These are phyloP conservation scores for Penicillium brasilianum DNA, from an alignment of 2,329 filamentous ascomycete species.

Conservation along the genomic window DNA sequence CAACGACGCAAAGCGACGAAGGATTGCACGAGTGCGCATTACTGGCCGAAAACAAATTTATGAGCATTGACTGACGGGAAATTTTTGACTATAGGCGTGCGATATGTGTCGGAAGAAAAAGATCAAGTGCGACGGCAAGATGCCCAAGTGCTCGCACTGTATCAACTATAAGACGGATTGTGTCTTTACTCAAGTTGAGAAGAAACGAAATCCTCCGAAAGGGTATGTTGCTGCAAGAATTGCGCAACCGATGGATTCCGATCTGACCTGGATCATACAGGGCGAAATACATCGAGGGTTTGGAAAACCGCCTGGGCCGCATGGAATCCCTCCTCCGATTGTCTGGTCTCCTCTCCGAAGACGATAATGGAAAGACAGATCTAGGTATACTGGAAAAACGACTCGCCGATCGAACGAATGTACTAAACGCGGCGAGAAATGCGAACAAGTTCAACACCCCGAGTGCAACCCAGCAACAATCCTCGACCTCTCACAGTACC, in stretches of 20 bases:
- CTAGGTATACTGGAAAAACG: constrained; percentile 85
- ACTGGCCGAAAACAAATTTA: background rate
- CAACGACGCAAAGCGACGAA: constrained; percentile 83
- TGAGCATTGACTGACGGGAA: constrained; percentile 13
- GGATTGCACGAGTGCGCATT: constrained; percentile 78
- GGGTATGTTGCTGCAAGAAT: constrained; percentile 65
- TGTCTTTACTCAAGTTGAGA: constrained; percentile 96
- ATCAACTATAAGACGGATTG: constrained; percentile 98
- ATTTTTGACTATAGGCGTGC: constrained; percentile 67
- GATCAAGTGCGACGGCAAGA: constrained; percentile 97
- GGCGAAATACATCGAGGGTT: constrained; percentile 95
- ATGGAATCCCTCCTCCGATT: constrained; percentile 92
- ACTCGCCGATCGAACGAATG: constrained; percentile 57
- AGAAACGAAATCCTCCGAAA: constrained; percentile 96
- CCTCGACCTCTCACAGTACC: constrained; percentile 46
- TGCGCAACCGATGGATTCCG: background rate
- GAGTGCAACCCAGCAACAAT: constrained; percentile 40
- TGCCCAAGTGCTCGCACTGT: constrained; percentile 93
- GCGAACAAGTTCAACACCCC: constrained; percentile 36
- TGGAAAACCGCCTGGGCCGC: constrained; percentile 91
- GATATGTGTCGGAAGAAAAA: constrained; percentile 94
- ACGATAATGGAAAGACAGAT: constrained; percentile 84
- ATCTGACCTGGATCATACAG: constrained; percentile 52
- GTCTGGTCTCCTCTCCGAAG: constrained; percentile 83
- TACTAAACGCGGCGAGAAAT: constrained; percentile 44